Evolutionary conservation across 768 basidiomycete species (phyloP).

Genomic region (Baorangia bicolor): DNA sequence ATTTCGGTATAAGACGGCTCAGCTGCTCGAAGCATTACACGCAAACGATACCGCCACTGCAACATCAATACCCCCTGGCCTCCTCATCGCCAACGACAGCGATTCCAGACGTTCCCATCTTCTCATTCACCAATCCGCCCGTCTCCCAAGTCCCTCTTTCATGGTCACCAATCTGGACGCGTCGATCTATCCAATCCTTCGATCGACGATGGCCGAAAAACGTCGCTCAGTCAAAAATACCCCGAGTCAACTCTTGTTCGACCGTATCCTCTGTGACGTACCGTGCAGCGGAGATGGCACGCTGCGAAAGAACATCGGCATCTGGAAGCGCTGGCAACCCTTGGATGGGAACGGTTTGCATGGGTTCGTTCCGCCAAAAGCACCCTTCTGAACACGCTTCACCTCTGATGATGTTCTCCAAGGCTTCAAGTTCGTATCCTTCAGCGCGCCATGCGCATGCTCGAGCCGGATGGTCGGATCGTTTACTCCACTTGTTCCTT

Average conservation of each 20-base stretch:
- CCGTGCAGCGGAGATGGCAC: slow-evolving; percentile 99
- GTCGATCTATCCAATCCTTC: slow-evolving; percentile 74
- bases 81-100: slow-evolving; percentile 93
- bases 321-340: slow-evolving; percentile 91
- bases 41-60: slow-evolving; percentile 64
- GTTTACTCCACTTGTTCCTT: slow-evolving; percentile 98
- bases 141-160: slow-evolving; percentile 86
- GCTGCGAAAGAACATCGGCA: slow-evolving; percentile 88
- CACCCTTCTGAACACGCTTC: not conserved
- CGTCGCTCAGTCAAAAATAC: slow-evolving; percentile 37
- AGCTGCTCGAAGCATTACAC: slow-evolving; percentile 94
- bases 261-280: slow-evolving; percentile 94
- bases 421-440: slow-evolving; percentile 94
- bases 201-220: slow-evolving; percentile 22
- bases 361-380: slow-evolving; percentile 46
- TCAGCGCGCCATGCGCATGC: slow-evolving; percentile 87
- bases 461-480: slow-evolving; percentile 77
- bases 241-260: slow-evolving; percentile 68
- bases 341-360: slow-evolving; percentile 92
- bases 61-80: slow-evolving; percentile 72
- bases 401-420: slow-evolving; percentile 9
- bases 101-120: slow-evolving; percentile 94
- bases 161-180: slow-evolving; percentile 98
- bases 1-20: slow-evolving; percentile 65
- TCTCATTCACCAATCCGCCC: slow-evolving; percentile 95